Evolutionary conservation across 1,139 yeast genomes (phyloP), one percentile per base, ranked within the genome.

Genomic region (Maudiozyma humilis): DNA sequence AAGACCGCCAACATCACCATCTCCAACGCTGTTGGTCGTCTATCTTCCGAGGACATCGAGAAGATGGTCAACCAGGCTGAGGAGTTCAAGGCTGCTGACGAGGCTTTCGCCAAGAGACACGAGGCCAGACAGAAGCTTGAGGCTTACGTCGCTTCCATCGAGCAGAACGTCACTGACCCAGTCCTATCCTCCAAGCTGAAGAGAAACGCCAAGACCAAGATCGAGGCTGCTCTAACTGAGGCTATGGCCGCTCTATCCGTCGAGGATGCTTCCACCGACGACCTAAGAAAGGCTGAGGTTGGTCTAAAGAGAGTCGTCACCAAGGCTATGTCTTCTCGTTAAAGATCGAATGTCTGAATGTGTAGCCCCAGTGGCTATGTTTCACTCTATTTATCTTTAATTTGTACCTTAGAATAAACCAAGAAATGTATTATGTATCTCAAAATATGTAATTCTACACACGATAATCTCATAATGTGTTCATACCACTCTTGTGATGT

Each of bases 21-120:
- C 81, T 87, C 97, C 60, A 91, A 91, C 93, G 94, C 97, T 60
- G 94, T 89, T 65, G 98, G 98, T 77, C 87, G 96, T 85, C 86
- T 91, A 71, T 87, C 97, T 52, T 78, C 94, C 64, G 89, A 86
- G 61, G 97, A 85, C 87, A 73, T 96, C 20, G 96, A 89, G 78
- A 83, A 87, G 86, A 88, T 89, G 95, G 88, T 89, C 70, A 75
- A 73, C 71, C 96, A 89, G 68, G 97, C 97, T 68, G 96, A 89
- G 78, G 84, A 85, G 74, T 89, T 87, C 94, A 89, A 89, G 83
- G 76, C 89, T 66, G 84, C 94, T 63, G 97, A 89, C 72, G 96
- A 89, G 70, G 96, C 95, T 68, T 89, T 88, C 83, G 91, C 96
- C 73, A 88, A 88, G 88, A 84, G 86, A 71, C 96, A 88, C 78